phyloP scores from a whole-genome alignment of 2,329 filamentous ascomycete species.

The Akanthomyces lecanii region DNA sequence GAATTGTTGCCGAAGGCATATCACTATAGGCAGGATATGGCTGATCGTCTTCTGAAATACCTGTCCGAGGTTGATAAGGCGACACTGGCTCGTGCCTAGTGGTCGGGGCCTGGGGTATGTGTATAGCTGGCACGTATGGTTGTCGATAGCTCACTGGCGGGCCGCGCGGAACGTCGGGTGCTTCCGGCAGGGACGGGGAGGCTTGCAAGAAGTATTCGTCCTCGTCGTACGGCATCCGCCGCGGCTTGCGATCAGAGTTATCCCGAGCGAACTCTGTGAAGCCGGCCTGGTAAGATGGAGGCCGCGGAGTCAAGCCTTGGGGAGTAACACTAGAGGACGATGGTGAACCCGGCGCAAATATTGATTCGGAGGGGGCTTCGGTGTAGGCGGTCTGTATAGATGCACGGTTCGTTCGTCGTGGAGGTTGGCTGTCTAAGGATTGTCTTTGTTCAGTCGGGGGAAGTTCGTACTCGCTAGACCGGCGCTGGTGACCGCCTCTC shows the following conservation, averaged over 20 bases:
- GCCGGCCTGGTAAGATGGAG: slow-evolving; percentile 50
- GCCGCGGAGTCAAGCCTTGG: slow-evolving; percentile 54
- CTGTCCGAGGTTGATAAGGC: slow-evolving; percentile 14
- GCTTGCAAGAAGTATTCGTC: slow-evolving; percentile 36
- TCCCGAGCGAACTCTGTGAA: slow-evolving; percentile 36
- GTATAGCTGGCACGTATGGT: slow-evolving; percentile 30
- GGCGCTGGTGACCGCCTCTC: slow-evolving; percentile 16
- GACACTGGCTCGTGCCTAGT: slow-evolving; percentile 18
- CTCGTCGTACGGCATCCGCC: slow-evolving; percentile 35
- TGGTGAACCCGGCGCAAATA: slow-evolving; percentile 56
- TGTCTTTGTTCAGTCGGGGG: slow-evolving; percentile 29
- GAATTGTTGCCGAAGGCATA: not conserved
- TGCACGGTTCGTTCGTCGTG: slow-evolving; percentile 45
- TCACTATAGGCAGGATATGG: not conserved
- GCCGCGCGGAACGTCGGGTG: slow-evolving; percentile 57
- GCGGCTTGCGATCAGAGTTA: slow-evolving; percentile 31
- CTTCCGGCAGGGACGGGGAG: slow-evolving; percentile 42
- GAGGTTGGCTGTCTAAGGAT: slow-evolving; percentile 35
- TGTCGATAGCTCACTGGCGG: slow-evolving; percentile 56
- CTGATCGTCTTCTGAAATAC: not conserved
- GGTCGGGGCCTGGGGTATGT: not conserved
- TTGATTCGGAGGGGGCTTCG: slow-evolving; percentile 54
- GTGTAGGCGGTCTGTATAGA: slow-evolving; percentile 54
- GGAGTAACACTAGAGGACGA: slow-evolving; percentile 46
- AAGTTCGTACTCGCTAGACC: slow-evolving; percentile 24